Conservation (phyloP, 139 green algal genomes). For the Micromonas pusilla region DNA sequence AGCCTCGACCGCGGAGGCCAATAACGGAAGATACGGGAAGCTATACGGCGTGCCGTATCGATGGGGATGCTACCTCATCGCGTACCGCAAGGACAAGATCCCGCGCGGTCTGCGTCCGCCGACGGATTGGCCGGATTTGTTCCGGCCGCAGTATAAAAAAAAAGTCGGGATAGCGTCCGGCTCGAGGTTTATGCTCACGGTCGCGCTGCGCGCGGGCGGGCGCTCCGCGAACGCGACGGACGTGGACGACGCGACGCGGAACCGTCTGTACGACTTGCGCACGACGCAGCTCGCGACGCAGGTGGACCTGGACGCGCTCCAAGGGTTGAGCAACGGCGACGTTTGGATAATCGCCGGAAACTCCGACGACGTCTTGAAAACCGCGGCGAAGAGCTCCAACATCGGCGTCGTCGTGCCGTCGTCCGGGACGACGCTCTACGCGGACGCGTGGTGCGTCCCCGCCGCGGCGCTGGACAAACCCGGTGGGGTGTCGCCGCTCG, state of each 20-base stretch:
- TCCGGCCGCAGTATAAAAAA: not conserved
- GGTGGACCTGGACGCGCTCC: constrained; percentile 32
- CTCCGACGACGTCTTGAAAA: constrained; percentile 34
- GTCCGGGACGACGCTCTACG: constrained; percentile 57
- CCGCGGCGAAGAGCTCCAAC: constrained; percentile 34
- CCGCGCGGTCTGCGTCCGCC: not conserved
- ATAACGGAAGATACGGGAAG: no score
- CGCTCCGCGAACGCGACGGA: constrained; percentile 62
- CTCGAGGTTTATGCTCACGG: not conserved
- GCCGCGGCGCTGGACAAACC: no score
- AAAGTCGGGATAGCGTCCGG: not conserved
- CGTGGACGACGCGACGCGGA: constrained; percentile 27
- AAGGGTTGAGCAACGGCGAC: constrained; percentile 59
- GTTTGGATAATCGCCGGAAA: constrained; percentile 59
- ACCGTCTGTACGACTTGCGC: not conserved
- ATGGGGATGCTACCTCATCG: constrained; percentile 64
- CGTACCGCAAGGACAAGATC: constrained; percentile 49
- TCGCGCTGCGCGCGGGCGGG: constrained; percentile 39
- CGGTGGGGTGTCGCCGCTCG: not conserved
- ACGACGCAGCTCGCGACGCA: not conserved
- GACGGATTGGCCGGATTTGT: constrained; percentile 12
- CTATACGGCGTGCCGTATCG: constrained; percentile 72
- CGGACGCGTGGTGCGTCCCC: constrained; percentile 33
- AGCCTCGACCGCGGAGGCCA: no score
- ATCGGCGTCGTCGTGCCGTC: constrained; percentile 52